These are phyloP conservation scores for Choiromyces venosus DNA, from an alignment of 495 filamentous ascomycete species.

Conservation along the genomic window DNA sequence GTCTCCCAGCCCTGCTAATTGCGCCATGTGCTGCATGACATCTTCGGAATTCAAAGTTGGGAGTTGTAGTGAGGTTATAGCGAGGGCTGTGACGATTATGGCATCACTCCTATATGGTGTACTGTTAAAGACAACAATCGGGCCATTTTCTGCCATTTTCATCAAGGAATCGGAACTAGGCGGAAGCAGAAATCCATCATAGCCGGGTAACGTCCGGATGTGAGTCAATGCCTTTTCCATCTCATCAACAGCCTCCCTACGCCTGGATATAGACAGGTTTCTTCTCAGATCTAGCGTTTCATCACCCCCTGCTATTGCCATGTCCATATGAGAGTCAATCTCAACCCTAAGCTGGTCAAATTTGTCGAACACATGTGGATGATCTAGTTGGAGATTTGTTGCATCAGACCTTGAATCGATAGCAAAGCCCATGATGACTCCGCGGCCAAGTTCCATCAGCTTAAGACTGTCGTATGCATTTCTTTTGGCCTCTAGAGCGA, in stretches of 20 bases:
- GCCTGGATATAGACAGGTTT: too few relatives aligned
- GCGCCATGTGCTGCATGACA: not conserved
- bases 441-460: too few relatives aligned
- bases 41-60: not conserved
- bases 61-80: not conserved
- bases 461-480: not conserved
- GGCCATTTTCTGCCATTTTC: conserved; percentile 17
- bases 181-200: conserved; percentile 1
- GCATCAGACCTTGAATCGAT: conserved; percentile 4
- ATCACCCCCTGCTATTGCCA: not conserved
- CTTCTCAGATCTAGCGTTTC: too few relatives aligned
- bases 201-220: not conserved
- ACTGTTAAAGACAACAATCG: conserved; percentile 14
- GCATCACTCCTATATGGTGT: conserved; percentile 10
- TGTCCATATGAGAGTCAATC: too few relatives aligned
- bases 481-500: too few relatives aligned
- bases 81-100: conserved; percentile 11
- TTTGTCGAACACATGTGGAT: not conserved
- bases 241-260: not conserved
- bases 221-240: not conserved
- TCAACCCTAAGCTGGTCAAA: not conserved
- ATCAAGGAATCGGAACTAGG: conserved; percentile 1
- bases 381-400: not conserved
- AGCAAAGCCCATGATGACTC: not conserved
- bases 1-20: conserved; percentile 5